Conservation (phyloP, 495 filamentous ascomycete genomes). For the Tuber melanosporum region DNA sequence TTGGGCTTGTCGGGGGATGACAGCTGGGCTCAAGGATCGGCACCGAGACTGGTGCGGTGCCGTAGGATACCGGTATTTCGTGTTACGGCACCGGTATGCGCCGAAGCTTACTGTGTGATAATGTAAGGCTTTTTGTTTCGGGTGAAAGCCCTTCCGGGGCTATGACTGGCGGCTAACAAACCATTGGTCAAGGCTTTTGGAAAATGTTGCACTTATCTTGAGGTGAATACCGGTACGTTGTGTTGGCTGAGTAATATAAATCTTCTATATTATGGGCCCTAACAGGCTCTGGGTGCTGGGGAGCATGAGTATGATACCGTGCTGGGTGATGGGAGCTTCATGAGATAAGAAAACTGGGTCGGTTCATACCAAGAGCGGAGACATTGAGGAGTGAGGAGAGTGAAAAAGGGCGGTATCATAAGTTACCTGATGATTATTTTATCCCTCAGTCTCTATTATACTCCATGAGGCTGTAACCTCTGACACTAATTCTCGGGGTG, state of each 20-base stretch:
- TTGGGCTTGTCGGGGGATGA: background rate
- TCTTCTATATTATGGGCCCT: background rate
- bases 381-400: too few relatives aligned
- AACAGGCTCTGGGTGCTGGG: background rate
- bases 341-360: background rate
- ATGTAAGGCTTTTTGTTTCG: background rate
- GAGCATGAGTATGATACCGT: background rate
- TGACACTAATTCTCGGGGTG: background rate
- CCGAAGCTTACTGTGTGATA: background rate
- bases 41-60: background rate
- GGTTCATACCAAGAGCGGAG: background rate
- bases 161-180: background rate
- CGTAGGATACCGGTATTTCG: background rate
- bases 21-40: background rate
- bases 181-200: background rate
- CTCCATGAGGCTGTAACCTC: background rate
- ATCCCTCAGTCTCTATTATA: background rate
- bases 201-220: background rate
- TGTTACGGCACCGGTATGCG: background rate
- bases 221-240: background rate
- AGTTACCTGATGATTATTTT: background rate
- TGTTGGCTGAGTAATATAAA: background rate
- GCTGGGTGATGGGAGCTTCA: background rate
- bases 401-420: background rate
- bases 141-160: background rate